Evolutionary conservation across 805 yeast genomes (phyloP), one percentile per base, ranked within the genome.

Genomic region (Candida pini): DNA sequence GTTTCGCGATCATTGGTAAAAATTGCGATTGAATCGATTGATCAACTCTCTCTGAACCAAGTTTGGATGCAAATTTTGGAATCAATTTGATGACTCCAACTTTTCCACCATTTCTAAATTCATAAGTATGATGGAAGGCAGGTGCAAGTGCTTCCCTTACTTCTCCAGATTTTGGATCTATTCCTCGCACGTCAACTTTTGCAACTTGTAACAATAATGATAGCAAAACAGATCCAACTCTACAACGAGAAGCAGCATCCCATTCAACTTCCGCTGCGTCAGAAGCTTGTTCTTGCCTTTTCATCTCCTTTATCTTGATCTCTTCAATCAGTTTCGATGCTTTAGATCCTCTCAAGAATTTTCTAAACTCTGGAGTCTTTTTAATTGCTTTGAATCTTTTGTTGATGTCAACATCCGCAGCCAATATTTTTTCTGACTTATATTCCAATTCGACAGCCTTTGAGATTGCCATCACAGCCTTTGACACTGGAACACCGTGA

Each of bases 1-100:
- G 98, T 42, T 77, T 75, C 7, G 84, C 81, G 31, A 92, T 66
- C 98, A 92, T 92, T 7, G 98, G 98, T 34, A 92, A 66, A 41
- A 74, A 69, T 56, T 90, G 97, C 0, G 97, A 96, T 15, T 71
- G 58, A 4, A 83, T 76, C 1, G 83, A 69, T 33, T 81, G 80
- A 17, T 70, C 67, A 6, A 78, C 62, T 22, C 76, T 66, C 32
- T 80, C 88, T 3, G 81, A 76, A 8, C 86, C 78, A 33, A 92
- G 59, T 48, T 74, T 77, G 19, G 72, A 68, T 4, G 81, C 73
- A 33, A 92, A 69, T 9, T 73, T 68, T 41, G 75, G 74, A 57
- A 92, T 96, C 8, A 86, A 63, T 41, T 78, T 80, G 37, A 92
- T 63, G 8, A 89, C 79, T 28, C 98, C 98, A 18, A 87, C 62